phyloP scores from a whole-genome alignment of 495 filamentous ascomycete species.

The Aspergillus asperescens region DNA sequence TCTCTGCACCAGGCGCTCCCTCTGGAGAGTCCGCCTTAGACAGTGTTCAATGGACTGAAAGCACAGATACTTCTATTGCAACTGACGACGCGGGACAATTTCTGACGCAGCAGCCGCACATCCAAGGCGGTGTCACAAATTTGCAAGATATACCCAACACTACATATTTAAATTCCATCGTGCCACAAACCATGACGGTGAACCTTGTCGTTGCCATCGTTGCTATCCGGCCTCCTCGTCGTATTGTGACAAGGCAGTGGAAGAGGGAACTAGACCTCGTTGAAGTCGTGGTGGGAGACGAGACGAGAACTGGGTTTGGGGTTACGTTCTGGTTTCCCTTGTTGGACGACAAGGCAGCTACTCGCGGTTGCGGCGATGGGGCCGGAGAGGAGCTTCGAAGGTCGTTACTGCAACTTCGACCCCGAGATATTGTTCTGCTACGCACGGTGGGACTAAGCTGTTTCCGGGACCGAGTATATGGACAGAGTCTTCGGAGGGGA shows the following conservation, averaged over 20 bases:
- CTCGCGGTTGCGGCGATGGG: constrained; percentile 19
- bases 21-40: constrained; percentile 23
- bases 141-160: constrained; percentile 68
- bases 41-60: constrained; percentile 24
- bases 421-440: constrained; percentile 69
- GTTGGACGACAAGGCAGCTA: constrained; percentile 15
- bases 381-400: constrained; percentile 34
- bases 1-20: constrained; percentile 19
- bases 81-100: constrained; percentile 11
- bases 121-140: constrained; percentile 46
- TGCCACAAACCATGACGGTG: constrained; percentile 72
- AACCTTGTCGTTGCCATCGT: constrained; percentile 77
- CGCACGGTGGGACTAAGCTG: constrained; percentile 69
- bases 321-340: constrained; percentile 75
- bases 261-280: constrained; percentile 54
- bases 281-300: constrained; percentile 80
- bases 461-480: constrained; percentile 71
- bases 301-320: constrained; percentile 74
- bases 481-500: constrained; percentile 63
- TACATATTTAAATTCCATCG: constrained; percentile 59
- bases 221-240: constrained; percentile 60
- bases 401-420: constrained; percentile 49
- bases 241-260: constrained; percentile 47
- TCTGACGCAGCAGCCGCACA: constrained; percentile 10
- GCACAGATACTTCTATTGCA: constrained; percentile 19